A percentile compares a stretch with the other conserved stretches of the same genome.
These are phyloP conservation scores for Daedaleopsis nitida DNA, from an alignment of 768 basidiomycete species.

Conservation along the genomic window DNA sequence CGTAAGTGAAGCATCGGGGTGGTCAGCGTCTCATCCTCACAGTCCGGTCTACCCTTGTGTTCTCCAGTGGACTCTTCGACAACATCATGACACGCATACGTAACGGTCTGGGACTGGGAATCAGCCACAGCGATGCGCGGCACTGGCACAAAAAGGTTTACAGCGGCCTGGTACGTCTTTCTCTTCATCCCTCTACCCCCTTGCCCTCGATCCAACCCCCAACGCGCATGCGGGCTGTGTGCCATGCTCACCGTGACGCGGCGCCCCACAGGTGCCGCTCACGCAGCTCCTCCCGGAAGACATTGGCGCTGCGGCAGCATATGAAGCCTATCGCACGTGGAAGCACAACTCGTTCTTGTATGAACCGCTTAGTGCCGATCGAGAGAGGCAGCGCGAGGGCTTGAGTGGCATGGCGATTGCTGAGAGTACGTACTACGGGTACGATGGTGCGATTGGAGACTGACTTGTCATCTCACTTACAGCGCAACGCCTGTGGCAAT, in stretches of 20 bases:
- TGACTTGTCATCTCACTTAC: neutral
- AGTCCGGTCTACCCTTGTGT: neutral
- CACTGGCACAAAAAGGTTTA: constrained; percentile 71
- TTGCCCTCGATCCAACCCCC: neutral
- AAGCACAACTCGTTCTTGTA: constrained; percentile 55
- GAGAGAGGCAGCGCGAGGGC: constrained; percentile 64
- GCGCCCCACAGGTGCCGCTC: constrained; percentile 48
- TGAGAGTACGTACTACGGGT: constrained; percentile 51
- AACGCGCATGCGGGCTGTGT: neutral
- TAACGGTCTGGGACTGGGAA: constrained; percentile 37
- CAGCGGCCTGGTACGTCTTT: constrained; percentile 51
- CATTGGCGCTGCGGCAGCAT: constrained; percentile 76
- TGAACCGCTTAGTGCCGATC: constrained; percentile 56
- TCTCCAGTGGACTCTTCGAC: constrained; percentile 37
- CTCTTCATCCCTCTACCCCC: neutral
- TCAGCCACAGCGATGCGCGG: constrained; percentile 60
- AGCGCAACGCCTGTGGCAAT: constrained; percentile 63
- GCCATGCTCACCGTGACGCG: constrained; percentile 1
- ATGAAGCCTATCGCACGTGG: constrained; percentile 74
- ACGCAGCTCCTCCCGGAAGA: constrained; percentile 55
- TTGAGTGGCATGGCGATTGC: constrained; percentile 69
- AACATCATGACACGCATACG: constrained; percentile 36
- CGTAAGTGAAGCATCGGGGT: constrained; percentile 43
- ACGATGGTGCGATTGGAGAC: constrained; percentile 4
- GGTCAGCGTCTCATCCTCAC: constrained; percentile 18